These are phyloP conservation scores for Cordyceps pruinosa DNA, from an alignment of 2,329 filamentous ascomycete genomes.

Conservation along the genomic window DNA sequence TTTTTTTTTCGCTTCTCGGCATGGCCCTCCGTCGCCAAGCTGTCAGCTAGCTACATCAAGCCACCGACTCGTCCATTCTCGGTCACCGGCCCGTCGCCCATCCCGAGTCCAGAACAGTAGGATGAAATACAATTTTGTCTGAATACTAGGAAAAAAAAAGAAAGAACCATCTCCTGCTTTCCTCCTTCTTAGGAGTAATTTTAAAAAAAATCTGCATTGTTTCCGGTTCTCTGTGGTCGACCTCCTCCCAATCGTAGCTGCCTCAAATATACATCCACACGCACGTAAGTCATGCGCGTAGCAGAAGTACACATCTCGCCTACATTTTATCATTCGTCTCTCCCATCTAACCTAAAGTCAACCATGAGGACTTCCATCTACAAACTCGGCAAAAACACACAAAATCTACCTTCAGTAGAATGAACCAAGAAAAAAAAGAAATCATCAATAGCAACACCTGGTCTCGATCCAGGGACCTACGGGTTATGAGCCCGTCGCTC, in stretches of 20 bases:
- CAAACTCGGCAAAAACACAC: too few relatives aligned
- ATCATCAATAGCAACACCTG: constrained; percentile 11
- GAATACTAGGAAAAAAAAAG: not conserved
- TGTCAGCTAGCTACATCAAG: constrained; percentile 4
- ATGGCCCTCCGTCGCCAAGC: not conserved
- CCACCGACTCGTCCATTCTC: constrained; percentile 2
- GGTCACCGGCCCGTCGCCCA: not conserved
- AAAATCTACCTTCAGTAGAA: not conserved
- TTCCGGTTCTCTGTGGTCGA: not conserved
- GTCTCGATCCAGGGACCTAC: constrained; percentile 14
- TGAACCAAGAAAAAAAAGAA: not conserved
- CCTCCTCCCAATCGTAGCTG: not conserved
- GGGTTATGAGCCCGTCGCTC: constrained; percentile 13
- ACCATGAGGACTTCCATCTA: too few relatives aligned
- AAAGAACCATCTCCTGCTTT: not conserved
- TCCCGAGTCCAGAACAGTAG: not conserved
- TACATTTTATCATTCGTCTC: not conserved
- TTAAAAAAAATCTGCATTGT: not conserved
- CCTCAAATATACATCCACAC: not conserved
- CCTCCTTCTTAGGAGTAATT: not conserved
- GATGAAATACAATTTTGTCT: not conserved
- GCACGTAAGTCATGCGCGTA: not conserved
- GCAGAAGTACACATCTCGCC: not conserved
- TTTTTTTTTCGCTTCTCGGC: not conserved
- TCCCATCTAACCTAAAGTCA: too few relatives aligned